Evolutionary conservation across 2,329 filamentous ascomycete genomes (phyloP), one percentile per base, ranked within the genome.

Genomic region (Microcyclospora pomicola): DNA sequence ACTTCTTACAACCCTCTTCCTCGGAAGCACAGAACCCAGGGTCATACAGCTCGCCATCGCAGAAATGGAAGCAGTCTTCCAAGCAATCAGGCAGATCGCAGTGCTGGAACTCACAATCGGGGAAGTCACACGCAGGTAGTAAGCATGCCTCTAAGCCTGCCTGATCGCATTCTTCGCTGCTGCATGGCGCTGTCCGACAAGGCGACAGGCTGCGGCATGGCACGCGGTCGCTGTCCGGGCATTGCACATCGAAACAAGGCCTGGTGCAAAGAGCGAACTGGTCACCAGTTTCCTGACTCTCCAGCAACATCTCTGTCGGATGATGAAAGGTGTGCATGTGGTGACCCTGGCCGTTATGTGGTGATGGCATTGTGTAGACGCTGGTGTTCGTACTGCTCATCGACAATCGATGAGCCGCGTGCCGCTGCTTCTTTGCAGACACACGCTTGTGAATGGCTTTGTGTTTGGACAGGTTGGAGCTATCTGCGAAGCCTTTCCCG

Each of bases 401-500:
- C 19, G 19, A 24, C 19, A 24, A 24, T 7, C 19, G 19, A 24
- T 24, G 19, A 24, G 19, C 19, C 19, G 19, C 30, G 14, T 31
- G 30, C 9, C 30, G 30, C 5, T 31, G 30, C 27, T 39, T 39
- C 33, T 44, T 44, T n/a, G 36, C 24, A n/a, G 31, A 37, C 2
- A 32, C 28, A 12, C 42, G 33, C 33, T 40, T 46, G 33, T 46
- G 43, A 10, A 43, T 43, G 13, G 38, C 43, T 27, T 52, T 53
- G 39, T 58, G 55, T 31, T 58, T 58, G 7, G 52, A 54, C 6
- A 56, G 37, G 14, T 58, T 58, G 9, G 53, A 56, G 33, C 52
- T 55, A 36, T 58, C 55, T 30, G 54, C 53, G 38, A 57, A 58
- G n/a, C 51, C 53, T 38, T 58, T 54, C 13, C 48, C 46, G 37